A percentile compares a stretch with the other conserved stretches of the same genome.
Conservation (phyloP, 2,329 filamentous ascomycete genomes). For the Fusarium albidum region DNA sequence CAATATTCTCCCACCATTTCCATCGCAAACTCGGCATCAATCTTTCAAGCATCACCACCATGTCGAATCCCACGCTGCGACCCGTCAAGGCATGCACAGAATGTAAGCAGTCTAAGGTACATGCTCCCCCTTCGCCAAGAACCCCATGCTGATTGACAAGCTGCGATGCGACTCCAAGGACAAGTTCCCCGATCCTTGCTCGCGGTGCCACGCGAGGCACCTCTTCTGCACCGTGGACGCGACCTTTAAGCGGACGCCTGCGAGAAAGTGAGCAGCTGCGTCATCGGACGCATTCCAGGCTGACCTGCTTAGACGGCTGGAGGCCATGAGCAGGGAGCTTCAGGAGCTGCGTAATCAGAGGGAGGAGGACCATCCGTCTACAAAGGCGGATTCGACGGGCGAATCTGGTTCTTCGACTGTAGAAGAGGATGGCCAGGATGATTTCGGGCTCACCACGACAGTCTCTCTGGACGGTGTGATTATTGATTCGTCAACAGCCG, state of each 20-base stretch:
- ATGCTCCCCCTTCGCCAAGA: neutral
- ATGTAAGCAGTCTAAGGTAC: slow-evolving; percentile 29
- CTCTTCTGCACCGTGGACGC: slow-evolving; percentile 33
- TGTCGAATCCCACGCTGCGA: slow-evolving; percentile 1
- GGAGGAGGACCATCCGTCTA: slow-evolving; percentile 1
- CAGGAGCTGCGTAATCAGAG: slow-evolving; percentile 31
- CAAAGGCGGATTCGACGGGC: slow-evolving; percentile 1
- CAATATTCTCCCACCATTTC: too few species aligned
- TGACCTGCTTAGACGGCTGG: slow-evolving; percentile 21
- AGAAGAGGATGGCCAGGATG: slow-evolving; percentile 6
- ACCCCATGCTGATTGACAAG: slow-evolving; percentile 6
- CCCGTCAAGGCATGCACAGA: slow-evolving; percentile 26
- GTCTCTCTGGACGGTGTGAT: slow-evolving; percentile 9
- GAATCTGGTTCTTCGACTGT: neutral
- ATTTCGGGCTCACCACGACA: slow-evolving; percentile 11
- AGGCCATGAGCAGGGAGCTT: slow-evolving; percentile 32
- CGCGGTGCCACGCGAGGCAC: slow-evolving; percentile 25
- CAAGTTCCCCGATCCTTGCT: slow-evolving; percentile 30
- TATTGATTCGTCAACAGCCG: slow-evolving; percentile 5
- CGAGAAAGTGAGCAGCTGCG: slow-evolving; percentile 29
- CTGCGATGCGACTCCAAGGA: slow-evolving; percentile 33
- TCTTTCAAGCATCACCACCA: neutral
- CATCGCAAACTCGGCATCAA: too few species aligned
- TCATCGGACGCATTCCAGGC: too few species aligned
- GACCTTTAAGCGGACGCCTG: slow-evolving; percentile 27